These are phyloP conservation scores for Sporothrix pseudoabietina DNA, from an alignment of 2,329 filamentous ascomycete species.

Conservation along the genomic window DNA sequence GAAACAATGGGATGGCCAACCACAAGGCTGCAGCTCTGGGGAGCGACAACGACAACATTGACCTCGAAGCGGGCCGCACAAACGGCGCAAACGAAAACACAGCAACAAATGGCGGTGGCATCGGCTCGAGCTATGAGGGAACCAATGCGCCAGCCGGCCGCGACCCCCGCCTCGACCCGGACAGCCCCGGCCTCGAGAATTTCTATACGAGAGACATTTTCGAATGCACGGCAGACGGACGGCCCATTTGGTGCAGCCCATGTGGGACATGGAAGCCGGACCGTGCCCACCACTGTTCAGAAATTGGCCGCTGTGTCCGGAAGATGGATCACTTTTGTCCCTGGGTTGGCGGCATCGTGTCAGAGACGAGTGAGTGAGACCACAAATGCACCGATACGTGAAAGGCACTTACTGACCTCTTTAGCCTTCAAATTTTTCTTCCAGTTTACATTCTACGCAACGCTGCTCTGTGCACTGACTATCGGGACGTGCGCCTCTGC, in stretches of 20 bases:
- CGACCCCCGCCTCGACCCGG: conserved; percentile 52
- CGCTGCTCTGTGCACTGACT: conserved; percentile 65
- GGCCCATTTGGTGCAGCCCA: conserved; percentile 82
- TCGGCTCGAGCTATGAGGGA: conserved; percentile 23
- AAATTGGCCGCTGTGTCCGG: conserved; percentile 75
- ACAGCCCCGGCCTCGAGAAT: conserved; percentile 68
- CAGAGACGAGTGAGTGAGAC: conserved; percentile 65
- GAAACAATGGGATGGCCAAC: conserved; percentile 28
- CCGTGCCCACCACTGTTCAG: conserved; percentile 81
- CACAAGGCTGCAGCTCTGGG: not conserved
- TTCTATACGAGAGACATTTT: conserved; percentile 86
- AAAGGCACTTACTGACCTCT: not conserved
- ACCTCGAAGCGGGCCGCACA: conserved; percentile 35
- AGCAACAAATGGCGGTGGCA: not conserved
- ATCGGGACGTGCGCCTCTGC: conserved; percentile 63
- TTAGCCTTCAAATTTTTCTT: conserved; percentile 86
- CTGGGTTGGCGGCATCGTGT: conserved; percentile 92
- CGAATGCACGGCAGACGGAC: conserved; percentile 77
- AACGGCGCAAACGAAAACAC: conserved; percentile 17
- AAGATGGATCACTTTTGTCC: conserved; percentile 98
- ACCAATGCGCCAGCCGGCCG: conserved; percentile 20
- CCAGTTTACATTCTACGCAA: conserved; percentile 78
- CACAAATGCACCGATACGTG: not conserved
- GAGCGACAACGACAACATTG: conserved; percentile 28
- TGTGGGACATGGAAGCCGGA: conserved; percentile 90